These are phyloP conservation scores for Solanum virginianum DNA, from an alignment of 257 asterid species.

Conservation along the genomic window DNA sequence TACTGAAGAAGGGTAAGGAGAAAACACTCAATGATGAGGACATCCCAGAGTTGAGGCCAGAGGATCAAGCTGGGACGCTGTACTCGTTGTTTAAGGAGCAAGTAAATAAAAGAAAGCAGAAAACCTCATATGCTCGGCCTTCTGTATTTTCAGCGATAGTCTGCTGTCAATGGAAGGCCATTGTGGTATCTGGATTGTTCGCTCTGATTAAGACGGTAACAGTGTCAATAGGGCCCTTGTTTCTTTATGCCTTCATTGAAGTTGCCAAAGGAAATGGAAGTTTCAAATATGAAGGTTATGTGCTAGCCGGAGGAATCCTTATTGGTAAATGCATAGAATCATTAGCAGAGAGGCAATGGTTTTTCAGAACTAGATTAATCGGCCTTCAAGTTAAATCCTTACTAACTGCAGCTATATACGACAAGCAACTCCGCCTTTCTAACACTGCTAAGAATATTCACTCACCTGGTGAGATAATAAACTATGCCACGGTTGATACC, in stretches of 20 bases:
- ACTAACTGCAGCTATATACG: conserved; percentile 18
- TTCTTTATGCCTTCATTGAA: conserved; percentile 23
- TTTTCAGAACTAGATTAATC: conserved; percentile 16
- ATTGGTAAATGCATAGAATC: conserved; percentile 23
- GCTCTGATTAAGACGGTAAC: conserved; percentile 15
- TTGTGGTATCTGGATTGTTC: conserved; percentile 19
- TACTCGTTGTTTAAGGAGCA: conserved; percentile 10
- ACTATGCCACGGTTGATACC: conserved; percentile 24
- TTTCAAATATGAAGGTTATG: conserved; percentile 16
- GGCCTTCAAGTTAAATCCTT: conserved; percentile 19
- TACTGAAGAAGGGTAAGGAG: conserved; percentile 19
- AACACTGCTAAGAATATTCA: conserved; percentile 9
- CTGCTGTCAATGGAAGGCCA: conserved; percentile 12
- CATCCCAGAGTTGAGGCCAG: conserved; percentile 11
- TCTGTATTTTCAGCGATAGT: conserved; percentile 7
- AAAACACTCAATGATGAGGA: conserved; percentile 11
- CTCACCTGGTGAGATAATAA: conserved; percentile 27
- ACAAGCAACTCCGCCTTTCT: conserved; percentile 22
- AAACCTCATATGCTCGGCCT: background rate
- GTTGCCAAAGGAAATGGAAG: conserved; percentile 13
- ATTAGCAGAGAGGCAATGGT: conserved; percentile 28
- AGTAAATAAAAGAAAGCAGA: background rate
- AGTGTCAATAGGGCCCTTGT: conserved; percentile 17
- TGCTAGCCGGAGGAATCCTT: conserved; percentile 8
- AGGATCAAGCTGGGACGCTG: conserved; percentile 16